phyloP scores from a whole-genome alignment of 177 flowering plant species.

The Vitis hybrid region DNA sequence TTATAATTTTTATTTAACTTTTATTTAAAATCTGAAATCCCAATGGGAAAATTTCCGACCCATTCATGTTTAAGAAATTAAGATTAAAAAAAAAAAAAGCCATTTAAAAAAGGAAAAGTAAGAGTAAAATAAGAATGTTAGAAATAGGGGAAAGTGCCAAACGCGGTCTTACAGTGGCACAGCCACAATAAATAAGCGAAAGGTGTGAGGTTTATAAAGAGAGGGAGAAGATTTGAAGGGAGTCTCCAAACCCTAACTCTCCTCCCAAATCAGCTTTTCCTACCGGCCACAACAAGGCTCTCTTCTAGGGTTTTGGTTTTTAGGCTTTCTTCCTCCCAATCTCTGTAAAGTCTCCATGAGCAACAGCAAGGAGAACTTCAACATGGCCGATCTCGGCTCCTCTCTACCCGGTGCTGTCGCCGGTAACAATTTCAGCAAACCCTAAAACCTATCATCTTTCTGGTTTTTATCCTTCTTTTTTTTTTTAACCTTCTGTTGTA shows the following conservation, averaged over 20 bases:
- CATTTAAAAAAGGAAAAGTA: too few relatives aligned
- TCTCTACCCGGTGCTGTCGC: slow-evolving; percentile 36
- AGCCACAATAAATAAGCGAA: background rate
- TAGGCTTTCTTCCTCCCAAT: slow-evolving; percentile 2
- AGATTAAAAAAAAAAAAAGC: too few relatives aligned
- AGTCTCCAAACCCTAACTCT: slow-evolving; percentile 4
- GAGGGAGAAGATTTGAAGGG: slow-evolving; percentile 11
- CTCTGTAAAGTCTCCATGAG: slow-evolving; percentile 22
- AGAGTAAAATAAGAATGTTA: too few relatives aligned
- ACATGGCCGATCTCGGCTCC: slow-evolving; percentile 46
- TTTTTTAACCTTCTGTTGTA: background rate
- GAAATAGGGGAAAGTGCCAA: too few relatives aligned
- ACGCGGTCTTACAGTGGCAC: background rate
- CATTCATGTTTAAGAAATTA: too few relatives aligned
- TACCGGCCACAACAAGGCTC: too few relatives aligned
- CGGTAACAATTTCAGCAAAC: slow-evolving; percentile 20
- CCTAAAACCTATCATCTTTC: background rate
- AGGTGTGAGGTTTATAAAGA: slow-evolving; percentile 8
- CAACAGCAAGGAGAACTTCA: slow-evolving; percentile 38
- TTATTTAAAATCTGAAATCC: too few relatives aligned
- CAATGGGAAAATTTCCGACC: too few relatives aligned
- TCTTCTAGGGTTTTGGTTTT: slow-evolving; percentile 24
- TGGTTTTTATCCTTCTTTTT: background rate
- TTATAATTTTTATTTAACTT: too few relatives aligned
- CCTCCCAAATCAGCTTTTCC: background rate